Percentiles rank a stretch among this genome's conserved stretches.
Evolutionary conservation across 2,329 filamentous ascomycete genomes (phyloP).

Genomic region (Monilinia fructigena): DNA sequence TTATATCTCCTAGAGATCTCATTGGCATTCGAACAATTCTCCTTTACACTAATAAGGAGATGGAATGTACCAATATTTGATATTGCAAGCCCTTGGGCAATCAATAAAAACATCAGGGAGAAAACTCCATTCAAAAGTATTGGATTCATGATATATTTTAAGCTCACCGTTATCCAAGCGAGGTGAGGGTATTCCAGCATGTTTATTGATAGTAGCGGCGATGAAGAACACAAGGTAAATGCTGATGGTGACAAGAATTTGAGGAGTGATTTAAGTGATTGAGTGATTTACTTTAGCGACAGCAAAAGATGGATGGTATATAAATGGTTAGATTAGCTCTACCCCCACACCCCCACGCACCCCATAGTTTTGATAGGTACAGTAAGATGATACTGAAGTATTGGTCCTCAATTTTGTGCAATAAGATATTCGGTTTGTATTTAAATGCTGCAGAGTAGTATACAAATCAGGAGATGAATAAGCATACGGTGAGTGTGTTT

Average conservation of each 20-base stretch:
- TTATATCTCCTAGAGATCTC: neutral
- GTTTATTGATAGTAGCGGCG: too few species aligned
- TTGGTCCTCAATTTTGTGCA: too few species aligned
- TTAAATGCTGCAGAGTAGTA: too few species aligned
- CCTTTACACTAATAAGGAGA: neutral
- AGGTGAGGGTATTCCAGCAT: neutral
- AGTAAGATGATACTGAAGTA: too few species aligned
- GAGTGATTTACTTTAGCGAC: neutral
- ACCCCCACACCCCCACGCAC: neutral
- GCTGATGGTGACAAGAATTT: neutral
- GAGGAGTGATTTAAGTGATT: neutral
- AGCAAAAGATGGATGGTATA: too few species aligned
- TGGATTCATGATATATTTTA: too few species aligned
- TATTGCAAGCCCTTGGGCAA: neutral
- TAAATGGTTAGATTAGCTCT: too few species aligned
- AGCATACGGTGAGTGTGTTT: too few species aligned
- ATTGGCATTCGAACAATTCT: slow-evolving; percentile 9
- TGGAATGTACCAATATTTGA: slow-evolving; percentile 5
- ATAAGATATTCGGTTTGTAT: too few species aligned
- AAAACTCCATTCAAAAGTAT: neutral
- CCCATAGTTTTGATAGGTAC: too few species aligned
- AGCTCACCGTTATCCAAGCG: neutral
- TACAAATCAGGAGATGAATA: too few species aligned
- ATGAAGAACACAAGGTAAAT: neutral
- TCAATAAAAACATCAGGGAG: neutral